Conservation (phyloP, 192 early-diverging fungal genomes). For the Coemansia javaensis region DNA sequence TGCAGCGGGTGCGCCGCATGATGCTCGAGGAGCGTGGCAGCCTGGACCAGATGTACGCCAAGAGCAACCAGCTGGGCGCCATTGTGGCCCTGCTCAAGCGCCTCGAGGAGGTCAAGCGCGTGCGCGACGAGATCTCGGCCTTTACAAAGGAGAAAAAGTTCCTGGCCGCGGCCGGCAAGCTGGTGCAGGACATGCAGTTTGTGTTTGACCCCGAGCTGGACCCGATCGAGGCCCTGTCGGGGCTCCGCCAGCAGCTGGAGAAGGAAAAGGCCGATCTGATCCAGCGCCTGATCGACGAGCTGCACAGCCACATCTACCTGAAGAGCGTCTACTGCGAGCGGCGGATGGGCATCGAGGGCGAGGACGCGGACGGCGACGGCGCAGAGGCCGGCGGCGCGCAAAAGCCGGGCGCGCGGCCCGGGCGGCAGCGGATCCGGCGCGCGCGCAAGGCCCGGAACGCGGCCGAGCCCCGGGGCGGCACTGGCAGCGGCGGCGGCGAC, state of each 20-base stretch:
- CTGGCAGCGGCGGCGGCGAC: no score
- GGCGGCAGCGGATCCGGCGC: constrained; percentile 10
- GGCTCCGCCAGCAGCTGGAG: constrained; percentile 60
- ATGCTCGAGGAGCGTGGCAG: constrained; percentile 61
- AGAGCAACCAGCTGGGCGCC: constrained; percentile 73
- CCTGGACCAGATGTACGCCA: constrained; percentile 64
- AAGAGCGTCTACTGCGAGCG: constrained; percentile 73
- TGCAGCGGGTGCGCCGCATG: constrained; percentile 61
- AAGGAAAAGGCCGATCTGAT: constrained; percentile 46
- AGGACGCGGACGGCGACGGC: constrained; percentile 26
- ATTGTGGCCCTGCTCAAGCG: constrained; percentile 70
- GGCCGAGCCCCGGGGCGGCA: no score
- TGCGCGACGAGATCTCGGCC: constrained; percentile 59
- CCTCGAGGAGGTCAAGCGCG: constrained; percentile 65
- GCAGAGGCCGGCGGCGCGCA: not conserved
- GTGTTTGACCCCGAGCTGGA: constrained; percentile 61
- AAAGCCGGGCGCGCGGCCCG: constrained; percentile 1
- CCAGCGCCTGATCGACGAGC: constrained; percentile 66
- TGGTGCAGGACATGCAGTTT: constrained; percentile 61
- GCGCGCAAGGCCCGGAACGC: constrained; percentile 47
- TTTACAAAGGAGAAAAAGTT: constrained; percentile 65
- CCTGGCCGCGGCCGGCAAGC: constrained; percentile 57
- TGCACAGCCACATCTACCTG: constrained; percentile 74
- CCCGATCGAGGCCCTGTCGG: constrained; percentile 66
- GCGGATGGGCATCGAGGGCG: constrained; percentile 38